Conservation (phyloP, 2,329 filamentous ascomycete species). For the Colletotrichum shisoi region DNA sequence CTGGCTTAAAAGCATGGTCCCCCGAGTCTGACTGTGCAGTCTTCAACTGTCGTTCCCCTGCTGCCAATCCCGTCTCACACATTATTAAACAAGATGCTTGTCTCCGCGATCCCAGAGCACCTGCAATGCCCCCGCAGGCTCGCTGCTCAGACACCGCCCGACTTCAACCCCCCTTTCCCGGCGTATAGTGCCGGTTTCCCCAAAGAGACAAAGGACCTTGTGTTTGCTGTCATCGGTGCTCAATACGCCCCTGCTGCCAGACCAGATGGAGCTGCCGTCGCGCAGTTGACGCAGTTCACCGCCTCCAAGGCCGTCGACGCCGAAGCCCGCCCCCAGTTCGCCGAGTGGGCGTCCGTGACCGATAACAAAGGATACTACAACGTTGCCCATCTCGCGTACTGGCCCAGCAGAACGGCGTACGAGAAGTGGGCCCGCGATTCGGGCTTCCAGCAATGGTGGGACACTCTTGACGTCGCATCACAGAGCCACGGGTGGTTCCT, state of each 20-base stretch:
- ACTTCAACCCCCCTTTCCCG: constrained; percentile 37
- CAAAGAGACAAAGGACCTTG: constrained; percentile 35
- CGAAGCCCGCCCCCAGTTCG: constrained; percentile 22
- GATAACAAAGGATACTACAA: constrained; percentile 38
- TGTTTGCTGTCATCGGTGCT: constrained; percentile 39
- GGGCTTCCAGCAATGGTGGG: constrained; percentile 53
- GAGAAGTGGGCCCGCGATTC: constrained; percentile 47
- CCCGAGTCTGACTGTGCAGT: background rate
- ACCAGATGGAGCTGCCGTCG: constrained; percentile 19
- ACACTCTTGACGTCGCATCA: constrained; percentile 42
- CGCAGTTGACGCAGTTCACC: constrained; percentile 33
- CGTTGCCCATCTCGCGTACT: constrained; percentile 50
- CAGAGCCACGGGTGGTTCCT: constrained; percentile 52
- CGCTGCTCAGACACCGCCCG: constrained; percentile 28
- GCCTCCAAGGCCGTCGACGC: constrained; percentile 15
- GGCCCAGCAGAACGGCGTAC: constrained; percentile 46
- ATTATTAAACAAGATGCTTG: constrained; percentile 29
- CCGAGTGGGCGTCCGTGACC: constrained; percentile 38
- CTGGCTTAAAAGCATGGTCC: constrained; percentile 18
- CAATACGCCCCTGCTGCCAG: constrained; percentile 28
- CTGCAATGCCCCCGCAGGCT: constrained; percentile 36
- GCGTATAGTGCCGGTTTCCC: constrained; percentile 38
- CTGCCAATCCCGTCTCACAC: constrained; percentile 2
- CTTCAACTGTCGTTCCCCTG: background rate
- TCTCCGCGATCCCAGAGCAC: constrained; percentile 38